phyloP scores from a whole-genome alignment of 148 eudicot genomes.

The Vaccinium vitisidaea region DNA sequence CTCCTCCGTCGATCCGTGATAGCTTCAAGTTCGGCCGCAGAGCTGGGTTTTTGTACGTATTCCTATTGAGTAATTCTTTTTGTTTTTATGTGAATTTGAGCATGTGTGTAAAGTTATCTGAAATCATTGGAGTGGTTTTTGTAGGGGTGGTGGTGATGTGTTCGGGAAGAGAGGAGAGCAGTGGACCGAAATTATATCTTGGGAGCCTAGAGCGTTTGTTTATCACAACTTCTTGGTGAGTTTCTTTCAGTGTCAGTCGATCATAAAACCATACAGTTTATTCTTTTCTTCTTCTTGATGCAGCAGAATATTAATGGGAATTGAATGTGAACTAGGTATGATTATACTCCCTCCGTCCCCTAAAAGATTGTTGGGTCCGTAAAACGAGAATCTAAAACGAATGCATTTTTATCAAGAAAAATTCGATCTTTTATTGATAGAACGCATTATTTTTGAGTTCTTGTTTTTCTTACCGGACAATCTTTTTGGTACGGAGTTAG shows the following conservation, averaged over 20 bases:
- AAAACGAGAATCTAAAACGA: too few species aligned
- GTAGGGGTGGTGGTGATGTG: conserved; percentile 42
- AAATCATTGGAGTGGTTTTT: conserved; percentile 15
- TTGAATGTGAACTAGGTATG: too few species aligned
- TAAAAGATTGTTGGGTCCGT: too few species aligned
- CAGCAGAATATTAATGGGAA: not conserved
- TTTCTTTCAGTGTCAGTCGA: not conserved
- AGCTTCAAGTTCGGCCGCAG: conserved; percentile 57
- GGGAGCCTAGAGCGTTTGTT: conserved; percentile 87
- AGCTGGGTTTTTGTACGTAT: conserved; percentile 40
- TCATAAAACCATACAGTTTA: not conserved
- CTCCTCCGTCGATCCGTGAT: conserved; percentile 28
- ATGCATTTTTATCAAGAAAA: too few species aligned
- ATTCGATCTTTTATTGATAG: too few species aligned
- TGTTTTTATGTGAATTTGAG: not conserved
- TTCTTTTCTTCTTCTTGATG: not conserved
- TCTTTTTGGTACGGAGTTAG: too few species aligned
- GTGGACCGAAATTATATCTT: conserved; percentile 85
- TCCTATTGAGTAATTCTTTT: not conserved
- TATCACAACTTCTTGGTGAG: conserved; percentile 87
- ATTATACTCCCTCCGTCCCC: too few species aligned
- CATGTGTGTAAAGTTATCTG: too few species aligned
- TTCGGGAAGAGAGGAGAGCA: conserved; percentile 55
- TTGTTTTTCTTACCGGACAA: too few species aligned
- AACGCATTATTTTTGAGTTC: too few species aligned